A percentile compares a stretch with the other conserved stretches of the same genome.
Evolutionary conservation across 441 rosid species (phyloP).

Genomic region (Gossypium davidsonii): DNA sequence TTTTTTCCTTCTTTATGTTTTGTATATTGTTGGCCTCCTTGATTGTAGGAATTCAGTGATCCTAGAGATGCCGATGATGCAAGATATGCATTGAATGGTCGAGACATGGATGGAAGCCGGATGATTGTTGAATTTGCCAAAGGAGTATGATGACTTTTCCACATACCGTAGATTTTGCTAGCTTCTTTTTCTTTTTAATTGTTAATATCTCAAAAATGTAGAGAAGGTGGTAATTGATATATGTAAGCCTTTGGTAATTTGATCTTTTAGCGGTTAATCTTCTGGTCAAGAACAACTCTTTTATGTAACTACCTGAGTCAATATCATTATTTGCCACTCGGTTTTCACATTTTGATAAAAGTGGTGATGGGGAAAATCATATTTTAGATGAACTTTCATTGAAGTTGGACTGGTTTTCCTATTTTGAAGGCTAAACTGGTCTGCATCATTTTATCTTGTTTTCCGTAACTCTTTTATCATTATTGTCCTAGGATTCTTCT

Average conservation of each 20-base stretch:
- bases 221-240: not conserved
- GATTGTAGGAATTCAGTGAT: slow-evolving; percentile 57
- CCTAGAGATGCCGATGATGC: slow-evolving; percentile 77
- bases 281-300: not conserved
- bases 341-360: not conserved
- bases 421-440: not conserved
- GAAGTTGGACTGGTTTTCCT: not conserved
- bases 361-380: not conserved
- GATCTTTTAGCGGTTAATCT: not conserved
- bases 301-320: not conserved
- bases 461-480: not conserved
- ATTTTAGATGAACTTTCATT: not conserved
- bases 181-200: not conserved
- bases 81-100: slow-evolving; percentile 53
- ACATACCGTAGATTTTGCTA: not conserved
- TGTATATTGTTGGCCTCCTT: not conserved
- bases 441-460: not conserved
- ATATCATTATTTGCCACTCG: not conserved
- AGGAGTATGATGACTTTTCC: slow-evolving; percentile 35
- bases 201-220: not conserved
- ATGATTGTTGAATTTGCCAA: slow-evolving; percentile 60
- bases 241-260: not conserved
- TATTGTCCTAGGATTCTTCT: not conserved
- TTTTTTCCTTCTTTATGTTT: not conserved
- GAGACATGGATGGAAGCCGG: slow-evolving; percentile 67